Evolutionary conservation across 2,329 filamentous ascomycete genomes (phyloP).

Genomic region (Sclerotinia nivalis): DNA sequence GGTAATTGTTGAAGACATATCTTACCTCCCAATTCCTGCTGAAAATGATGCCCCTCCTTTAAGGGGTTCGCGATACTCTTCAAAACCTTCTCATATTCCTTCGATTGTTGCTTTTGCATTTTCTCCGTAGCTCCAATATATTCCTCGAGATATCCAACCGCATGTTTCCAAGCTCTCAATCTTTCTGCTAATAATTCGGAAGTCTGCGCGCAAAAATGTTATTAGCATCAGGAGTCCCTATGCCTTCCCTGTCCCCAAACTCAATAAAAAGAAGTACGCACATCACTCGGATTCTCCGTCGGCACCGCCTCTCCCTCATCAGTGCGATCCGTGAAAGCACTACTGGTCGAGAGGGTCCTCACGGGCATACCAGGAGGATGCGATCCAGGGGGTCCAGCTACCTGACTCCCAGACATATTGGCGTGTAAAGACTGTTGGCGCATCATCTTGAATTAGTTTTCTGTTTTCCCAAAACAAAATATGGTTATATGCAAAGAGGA

Average conservation of each 20-base stretch:
- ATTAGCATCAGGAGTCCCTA: conserved; percentile 3
- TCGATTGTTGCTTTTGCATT: conserved; percentile 78
- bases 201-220: conserved; percentile 53
- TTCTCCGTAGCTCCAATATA: conserved; percentile 86
- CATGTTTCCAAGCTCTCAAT: conserved; percentile 94
- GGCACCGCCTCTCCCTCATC: conserved; percentile 40
- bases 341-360: conserved; percentile 34
- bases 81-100: conserved; percentile 92
- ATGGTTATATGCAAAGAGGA: background rate
- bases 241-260: too few species aligned
- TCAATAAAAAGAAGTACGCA: conserved; percentile 29
- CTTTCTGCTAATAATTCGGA: conserved; percentile 82
- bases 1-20: too few species aligned
- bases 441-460: conserved; percentile 30
- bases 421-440: conserved; percentile 30
- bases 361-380: conserved; percentile 36
- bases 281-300: conserved; percentile 37
- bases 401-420: conserved; percentile 34
- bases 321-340: conserved; percentile 31
- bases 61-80: conserved; percentile 90
- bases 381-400: conserved; percentile 33
- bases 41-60: conserved; percentile 89
- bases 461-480: background rate
- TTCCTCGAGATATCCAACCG: conserved; percentile 85
- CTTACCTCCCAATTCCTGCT: conserved; percentile 72